phyloP scores from a whole-genome alignment of 352 stramenopile genomes.

The Globisporangium perplexum region DNA sequence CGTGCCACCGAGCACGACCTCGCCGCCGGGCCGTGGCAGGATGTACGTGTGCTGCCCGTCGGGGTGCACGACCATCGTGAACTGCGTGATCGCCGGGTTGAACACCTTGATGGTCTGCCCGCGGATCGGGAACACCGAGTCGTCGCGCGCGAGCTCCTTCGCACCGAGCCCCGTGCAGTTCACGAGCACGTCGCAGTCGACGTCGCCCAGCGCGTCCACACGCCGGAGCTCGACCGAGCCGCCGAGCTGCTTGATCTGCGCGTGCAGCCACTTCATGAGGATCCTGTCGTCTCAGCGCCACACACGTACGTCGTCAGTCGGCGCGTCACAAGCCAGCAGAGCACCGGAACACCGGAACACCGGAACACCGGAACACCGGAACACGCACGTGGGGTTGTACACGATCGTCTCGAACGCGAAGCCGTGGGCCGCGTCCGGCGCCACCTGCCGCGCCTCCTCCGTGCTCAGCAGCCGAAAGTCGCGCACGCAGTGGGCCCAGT shows the following conservation, averaged over 20 bases:
- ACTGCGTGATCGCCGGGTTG: constrained; percentile 47
- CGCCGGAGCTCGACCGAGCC: constrained; percentile 45
- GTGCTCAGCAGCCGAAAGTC: constrained; percentile 42
- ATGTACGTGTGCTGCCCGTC: constrained; percentile 62
- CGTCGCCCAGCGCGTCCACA: constrained; percentile 25
- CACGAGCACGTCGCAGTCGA: constrained; percentile 47
- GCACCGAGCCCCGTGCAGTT: constrained; percentile 57
- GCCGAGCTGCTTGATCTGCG: constrained; percentile 36
- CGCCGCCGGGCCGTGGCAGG: constrained; percentile 46
- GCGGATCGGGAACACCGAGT: constrained; percentile 43
- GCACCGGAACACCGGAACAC: no score
- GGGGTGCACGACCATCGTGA: constrained; percentile 34
- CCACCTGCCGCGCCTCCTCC: constrained; percentile 30
- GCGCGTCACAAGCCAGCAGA: no score
- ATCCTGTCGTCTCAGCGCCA: constrained; percentile 13
- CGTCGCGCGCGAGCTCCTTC: constrained; percentile 36
- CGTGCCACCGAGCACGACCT: constrained; percentile 61
- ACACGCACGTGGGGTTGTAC: constrained; percentile 44
- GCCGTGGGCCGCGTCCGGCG: constrained; percentile 36
- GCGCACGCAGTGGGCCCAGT: constrained; percentile 63
- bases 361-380: no score
- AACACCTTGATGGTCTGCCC: constrained; percentile 56
- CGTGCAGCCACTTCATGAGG: constrained; percentile 44
- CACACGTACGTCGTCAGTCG: not conserved
- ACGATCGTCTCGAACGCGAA: constrained; percentile 55